Conservation (phyloP, 2,329 filamentous ascomycete species). For the Aureobasidium musti region DNA sequence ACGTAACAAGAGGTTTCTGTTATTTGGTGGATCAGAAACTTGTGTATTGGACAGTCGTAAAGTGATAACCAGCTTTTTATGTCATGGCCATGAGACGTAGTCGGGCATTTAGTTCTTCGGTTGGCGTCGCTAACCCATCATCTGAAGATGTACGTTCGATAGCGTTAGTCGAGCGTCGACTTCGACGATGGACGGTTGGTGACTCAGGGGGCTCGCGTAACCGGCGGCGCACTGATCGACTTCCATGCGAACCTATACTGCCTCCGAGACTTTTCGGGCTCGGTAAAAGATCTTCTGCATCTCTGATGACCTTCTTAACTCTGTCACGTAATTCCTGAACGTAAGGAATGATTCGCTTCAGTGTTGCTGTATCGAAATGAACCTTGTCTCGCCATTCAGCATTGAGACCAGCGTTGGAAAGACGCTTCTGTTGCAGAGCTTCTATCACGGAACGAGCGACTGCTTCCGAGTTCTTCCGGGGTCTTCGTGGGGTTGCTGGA, state of each 20-base stretch:
- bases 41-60: not conserved
- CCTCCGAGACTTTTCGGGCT: conserved; percentile 42
- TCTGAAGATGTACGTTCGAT: conserved; percentile 28
- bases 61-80: not conserved
- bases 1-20: conserved; percentile 2
- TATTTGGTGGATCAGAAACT: not conserved
- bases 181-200: conserved; percentile 29
- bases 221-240: conserved; percentile 42
- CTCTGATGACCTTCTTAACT: conserved; percentile 51
- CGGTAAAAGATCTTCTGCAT: conserved; percentile 52
- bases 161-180: conserved; percentile 27
- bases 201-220: conserved; percentile 37
- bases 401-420: conserved; percentile 35
- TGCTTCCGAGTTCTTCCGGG: conserved; percentile 58
- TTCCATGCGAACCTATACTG: conserved; percentile 34
- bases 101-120: conserved; percentile 33
- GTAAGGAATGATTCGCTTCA: conserved; percentile 62
- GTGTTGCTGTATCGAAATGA: conserved; percentile 66
- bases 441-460: conserved; percentile 65
- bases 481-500: conserved; percentile 39
- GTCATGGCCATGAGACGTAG: conserved; percentile 36
- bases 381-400: conserved; percentile 54
- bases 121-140: conserved; percentile 31
- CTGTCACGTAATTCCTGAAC: conserved; percentile 52
- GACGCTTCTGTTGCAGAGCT: conserved; percentile 52